Conservation (phyloP, 2,329 filamentous ascomycete genomes). For the Stachybotrys elegans region DNA sequence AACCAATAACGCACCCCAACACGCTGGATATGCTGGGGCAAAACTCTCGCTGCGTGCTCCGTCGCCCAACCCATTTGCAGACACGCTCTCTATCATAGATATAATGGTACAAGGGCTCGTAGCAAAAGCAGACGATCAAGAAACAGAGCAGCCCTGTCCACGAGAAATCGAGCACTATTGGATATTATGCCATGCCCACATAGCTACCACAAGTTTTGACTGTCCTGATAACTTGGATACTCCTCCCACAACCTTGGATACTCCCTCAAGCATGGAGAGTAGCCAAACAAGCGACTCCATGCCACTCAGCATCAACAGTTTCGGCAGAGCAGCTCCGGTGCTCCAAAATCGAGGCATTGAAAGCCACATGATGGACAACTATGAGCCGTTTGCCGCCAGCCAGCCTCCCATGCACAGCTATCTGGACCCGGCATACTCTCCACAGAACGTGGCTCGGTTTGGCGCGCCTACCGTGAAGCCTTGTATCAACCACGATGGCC, state of each 20-base stretch:
- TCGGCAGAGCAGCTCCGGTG: conserved; percentile 40
- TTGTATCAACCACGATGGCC: conserved; percentile 47
- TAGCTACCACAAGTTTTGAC: conserved; percentile 32
- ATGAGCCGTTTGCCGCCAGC: conserved; percentile 35
- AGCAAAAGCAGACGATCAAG: conserved; percentile 5
- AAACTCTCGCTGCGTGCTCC: conserved; percentile 67
- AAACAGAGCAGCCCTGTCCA: conserved; percentile 10
- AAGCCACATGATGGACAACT: conserved; percentile 42
- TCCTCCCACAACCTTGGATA: conserved; percentile 38
- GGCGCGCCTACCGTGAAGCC: conserved; percentile 56
- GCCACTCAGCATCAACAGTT: conserved; percentile 50
- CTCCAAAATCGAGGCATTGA: conserved; percentile 49
- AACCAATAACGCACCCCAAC: conserved; percentile 45
- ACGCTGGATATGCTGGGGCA: conserved; percentile 65
- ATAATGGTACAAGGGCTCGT: conserved; percentile 15
- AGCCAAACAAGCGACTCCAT: conserved; percentile 45
- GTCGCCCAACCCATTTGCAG: conserved; percentile 54
- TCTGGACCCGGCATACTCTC: conserved; percentile 50
- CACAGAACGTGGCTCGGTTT: conserved; percentile 49
- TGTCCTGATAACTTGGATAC: conserved; percentile 45
- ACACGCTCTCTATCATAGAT: conserved; percentile 1
- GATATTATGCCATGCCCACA: conserved; percentile 14
- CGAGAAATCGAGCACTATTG: conserved; percentile 14
- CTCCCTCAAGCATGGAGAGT: conserved; percentile 38
- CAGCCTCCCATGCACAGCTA: conserved; percentile 49